A percentile compares a stretch with the other conserved stretches of the same genome.
These are phyloP conservation scores for Hanseniaspora mollemarum DNA, from an alignment of 805 yeast genomes.

Conservation along the genomic window DNA sequence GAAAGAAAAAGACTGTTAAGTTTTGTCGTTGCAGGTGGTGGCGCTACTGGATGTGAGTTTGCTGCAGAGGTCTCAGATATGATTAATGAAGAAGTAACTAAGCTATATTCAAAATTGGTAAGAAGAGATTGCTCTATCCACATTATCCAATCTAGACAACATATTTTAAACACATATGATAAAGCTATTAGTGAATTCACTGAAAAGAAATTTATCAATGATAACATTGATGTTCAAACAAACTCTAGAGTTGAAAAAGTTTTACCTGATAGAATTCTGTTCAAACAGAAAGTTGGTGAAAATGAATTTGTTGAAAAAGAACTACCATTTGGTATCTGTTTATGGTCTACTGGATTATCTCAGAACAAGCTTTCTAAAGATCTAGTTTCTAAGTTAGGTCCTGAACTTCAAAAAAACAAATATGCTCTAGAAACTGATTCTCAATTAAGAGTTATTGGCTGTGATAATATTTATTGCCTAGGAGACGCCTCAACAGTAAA, in stretches of 20 bases:
- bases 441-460: slow-evolving; percentile 58
- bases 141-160: slow-evolving; percentile 56
- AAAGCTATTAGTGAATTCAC: slow-evolving; percentile 55
- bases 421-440: slow-evolving; percentile 69
- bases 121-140: slow-evolving; percentile 57
- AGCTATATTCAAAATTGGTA: slow-evolving; percentile 46
- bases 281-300: slow-evolving; percentile 38
- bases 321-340: slow-evolving; percentile 54
- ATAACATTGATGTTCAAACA: slow-evolving; percentile 49
- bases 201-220: slow-evolving; percentile 49
- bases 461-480: slow-evolving; percentile 60
- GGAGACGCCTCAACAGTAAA: slow-evolving; percentile 64
- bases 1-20: slow-evolving; percentile 51
- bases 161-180: slow-evolving; percentile 58
- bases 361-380: slow-evolving; percentile 51
- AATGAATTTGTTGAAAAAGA: slow-evolving; percentile 21
- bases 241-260: slow-evolving; percentile 54
- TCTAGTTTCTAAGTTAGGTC: slow-evolving; percentile 38
- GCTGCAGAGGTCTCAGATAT: slow-evolving; percentile 62
- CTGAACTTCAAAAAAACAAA: slow-evolving; percentile 42
- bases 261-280: slow-evolving; percentile 45
- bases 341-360: slow-evolving; percentile 71
- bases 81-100: slow-evolving; percentile 51
- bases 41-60: slow-evolving; percentile 64
- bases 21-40: slow-evolving; percentile 64